Evolutionary conservation across 441 rosid species (phyloP).

Genomic region (Pelargonium citronellum): DNA sequence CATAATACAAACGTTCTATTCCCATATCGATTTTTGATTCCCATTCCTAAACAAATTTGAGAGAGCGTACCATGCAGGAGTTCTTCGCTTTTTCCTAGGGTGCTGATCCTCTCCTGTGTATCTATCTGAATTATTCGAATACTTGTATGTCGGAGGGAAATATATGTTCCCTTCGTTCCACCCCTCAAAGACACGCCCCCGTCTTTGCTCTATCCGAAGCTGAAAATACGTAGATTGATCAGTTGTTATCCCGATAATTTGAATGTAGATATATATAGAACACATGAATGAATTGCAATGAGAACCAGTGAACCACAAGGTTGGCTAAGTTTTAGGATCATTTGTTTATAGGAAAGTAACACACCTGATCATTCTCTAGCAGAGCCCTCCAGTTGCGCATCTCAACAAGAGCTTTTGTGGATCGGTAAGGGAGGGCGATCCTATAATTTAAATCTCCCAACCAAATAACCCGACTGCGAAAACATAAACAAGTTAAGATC

Average conservation of each 20-base stretch:
- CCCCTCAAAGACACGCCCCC: constrained; percentile 73
- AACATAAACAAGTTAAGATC: constrained; percentile 14
- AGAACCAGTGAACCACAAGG: no score
- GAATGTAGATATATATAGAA: no score
- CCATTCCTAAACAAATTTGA: neutral
- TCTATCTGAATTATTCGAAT: constrained; percentile 90
- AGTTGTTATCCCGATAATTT: no score
- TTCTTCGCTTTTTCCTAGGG: constrained; percentile 86
- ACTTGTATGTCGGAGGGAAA: constrained; percentile 98
- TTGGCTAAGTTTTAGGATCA: no score
- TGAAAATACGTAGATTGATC: constrained; percentile 21
- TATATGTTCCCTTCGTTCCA: constrained; percentile 92
- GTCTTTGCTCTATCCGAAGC: constrained; percentile 75
- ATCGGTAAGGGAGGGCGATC: constrained; percentile 74
- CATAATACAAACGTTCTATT: no score
- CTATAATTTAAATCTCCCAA: constrained; percentile 96
- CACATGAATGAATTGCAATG: no score
- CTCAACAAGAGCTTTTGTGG: constrained; percentile 92
- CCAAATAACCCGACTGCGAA: constrained; percentile 82
- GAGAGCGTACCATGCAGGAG: constrained; percentile 78
- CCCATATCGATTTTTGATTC: no score
- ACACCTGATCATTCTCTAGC: constrained; percentile 92
- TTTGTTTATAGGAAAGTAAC: constrained; percentile 10
- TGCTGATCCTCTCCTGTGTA: constrained; percentile 78
- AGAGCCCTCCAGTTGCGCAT: constrained; percentile 90